A percentile compares a stretch with the other conserved stretches of the same genome.
phyloP scores from a whole-genome alignment of 768 basidiomycete genomes.

The Grammothele lineata region DNA sequence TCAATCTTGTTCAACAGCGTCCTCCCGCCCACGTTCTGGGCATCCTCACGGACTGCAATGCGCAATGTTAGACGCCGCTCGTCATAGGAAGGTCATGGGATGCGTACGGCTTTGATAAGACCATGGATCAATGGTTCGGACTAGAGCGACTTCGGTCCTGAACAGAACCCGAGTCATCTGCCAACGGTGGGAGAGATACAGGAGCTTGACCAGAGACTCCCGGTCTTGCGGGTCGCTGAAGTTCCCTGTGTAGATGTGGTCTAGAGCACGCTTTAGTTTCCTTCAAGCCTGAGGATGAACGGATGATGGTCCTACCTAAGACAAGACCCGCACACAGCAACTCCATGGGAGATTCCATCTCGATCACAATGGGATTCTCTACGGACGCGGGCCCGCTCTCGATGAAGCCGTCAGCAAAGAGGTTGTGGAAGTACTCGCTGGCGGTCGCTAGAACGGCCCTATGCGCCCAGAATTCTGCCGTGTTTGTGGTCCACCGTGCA shows the following conservation, averaged over 20 bases:
- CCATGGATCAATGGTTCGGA: constrained; percentile 25
- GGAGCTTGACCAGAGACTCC: constrained; percentile 23
- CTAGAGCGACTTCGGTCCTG: constrained; percentile 27
- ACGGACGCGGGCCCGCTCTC: constrained; percentile 17
- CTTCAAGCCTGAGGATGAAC: background rate
- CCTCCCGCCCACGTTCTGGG: constrained; percentile 17
- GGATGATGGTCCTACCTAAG: constrained; percentile 23
- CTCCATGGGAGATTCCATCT: constrained; percentile 12
- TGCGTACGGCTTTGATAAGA: background rate
- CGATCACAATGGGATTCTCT: constrained; percentile 9
- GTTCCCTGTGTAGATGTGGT: constrained; percentile 30
- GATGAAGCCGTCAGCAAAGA: constrained; percentile 25
- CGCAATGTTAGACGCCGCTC: background rate
- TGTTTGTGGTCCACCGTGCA: constrained; percentile 12
- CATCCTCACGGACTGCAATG: constrained; percentile 23
- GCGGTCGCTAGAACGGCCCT: constrained; percentile 34
- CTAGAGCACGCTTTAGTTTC: constrained; percentile 22
- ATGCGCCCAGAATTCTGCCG: constrained; percentile 33
- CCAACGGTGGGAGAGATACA: constrained; percentile 18
- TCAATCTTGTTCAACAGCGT: constrained; percentile 23
- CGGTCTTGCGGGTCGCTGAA: constrained; percentile 10
- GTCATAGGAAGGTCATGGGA: background rate
- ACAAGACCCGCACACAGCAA: constrained; percentile 17
- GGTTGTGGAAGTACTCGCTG: constrained; percentile 29
- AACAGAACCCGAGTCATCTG: constrained; percentile 19